Percentiles rank a stretch among this genome's conserved stretches.
Evolutionary conservation across 2,329 filamentous ascomycete species (phyloP).

Genomic region (Atkinsonella hypoxylon): DNA sequence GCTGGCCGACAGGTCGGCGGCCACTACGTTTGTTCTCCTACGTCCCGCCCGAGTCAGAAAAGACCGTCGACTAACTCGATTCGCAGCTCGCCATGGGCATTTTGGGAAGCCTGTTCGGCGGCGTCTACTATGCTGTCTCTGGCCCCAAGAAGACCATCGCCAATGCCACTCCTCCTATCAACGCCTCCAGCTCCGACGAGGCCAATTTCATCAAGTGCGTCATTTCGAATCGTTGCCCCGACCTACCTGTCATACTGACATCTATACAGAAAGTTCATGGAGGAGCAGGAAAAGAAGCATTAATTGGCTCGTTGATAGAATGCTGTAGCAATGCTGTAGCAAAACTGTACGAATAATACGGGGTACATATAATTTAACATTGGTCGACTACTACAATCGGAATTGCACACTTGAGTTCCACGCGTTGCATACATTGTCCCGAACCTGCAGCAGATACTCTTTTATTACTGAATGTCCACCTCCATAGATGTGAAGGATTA

Average conservation of each 20-base stretch:
- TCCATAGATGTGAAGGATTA: too few relatives aligned
- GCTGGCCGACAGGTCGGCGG: constrained; percentile 48
- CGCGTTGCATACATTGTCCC: background rate
- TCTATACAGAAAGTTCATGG: constrained; percentile 25
- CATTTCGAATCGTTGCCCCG: constrained; percentile 12
- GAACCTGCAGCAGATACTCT: background rate
- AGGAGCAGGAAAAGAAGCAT: constrained; percentile 29
- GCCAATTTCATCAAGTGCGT: constrained; percentile 54
- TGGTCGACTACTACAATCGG: background rate
- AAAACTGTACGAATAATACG: constrained; percentile 18
- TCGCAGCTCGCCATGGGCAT: constrained; percentile 44
- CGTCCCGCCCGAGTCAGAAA: constrained; percentile 5
- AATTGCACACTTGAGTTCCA: background rate
- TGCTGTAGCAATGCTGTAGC: background rate
- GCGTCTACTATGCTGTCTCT: constrained; percentile 30
- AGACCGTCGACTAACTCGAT: constrained; percentile 5
- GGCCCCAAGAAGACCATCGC: constrained; percentile 34
- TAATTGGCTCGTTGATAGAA: constrained; percentile 14
- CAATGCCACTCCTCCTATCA: constrained; percentile 43
- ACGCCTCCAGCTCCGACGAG: constrained; percentile 49
- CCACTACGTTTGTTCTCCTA: constrained; percentile 40
- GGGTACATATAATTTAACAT: constrained; percentile 20
- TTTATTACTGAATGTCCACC: too few relatives aligned
- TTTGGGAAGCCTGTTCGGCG: constrained; percentile 39
- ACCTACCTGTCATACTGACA: background rate